Evolutionary conservation across 257 asterid species (phyloP), one percentile per base, ranked within the genome.

Genomic region (Scutellaria barbata): DNA sequence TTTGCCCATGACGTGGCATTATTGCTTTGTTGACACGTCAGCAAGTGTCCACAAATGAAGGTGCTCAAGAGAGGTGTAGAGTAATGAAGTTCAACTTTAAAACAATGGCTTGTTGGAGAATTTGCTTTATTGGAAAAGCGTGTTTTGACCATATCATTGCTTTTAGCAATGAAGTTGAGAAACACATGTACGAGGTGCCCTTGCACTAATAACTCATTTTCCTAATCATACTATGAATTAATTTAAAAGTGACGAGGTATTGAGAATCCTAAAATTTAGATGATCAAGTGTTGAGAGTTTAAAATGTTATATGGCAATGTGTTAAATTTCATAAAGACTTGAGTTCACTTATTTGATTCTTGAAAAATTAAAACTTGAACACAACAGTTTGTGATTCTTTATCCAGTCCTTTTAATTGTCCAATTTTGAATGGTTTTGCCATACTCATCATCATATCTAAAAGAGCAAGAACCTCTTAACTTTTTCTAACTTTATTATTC

Each of bases 81-180:
- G 18, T 25, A 53, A 53, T 56, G 62, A 56, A 16, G 48, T 50
- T 13, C 25, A 48, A 25, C 8, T 8, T 1, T 30, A 9, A 35
- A 66, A 48, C 71, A 66, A 51, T 5, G 6, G 17, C 16, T 66
- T 60, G 71, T n/a, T 13, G 14, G 6, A 14, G n/a, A n/a, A n/a
- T n/a, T n/a, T n/a, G n/a, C n/a, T n/a, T n/a, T n/a, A n/a, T n/a
- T n/a, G n/a, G n/a, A n/a, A n/a, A n/a, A n/a, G n/a, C n/a, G n/a
- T n/a, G n/a, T n/a, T n/a, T 52, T 67, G 72, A 67, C 72, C 6
- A 50, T 33, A 33, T 48, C 35, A 14, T n/a, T 13, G 17, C 10
- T n/a, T 65, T 47, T 66, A 9, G 20, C 11, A 10, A 16, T 18
- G 40, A 61, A 41, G 11, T 41, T 42, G 53, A 17, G 20, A 42